These are phyloP conservation scores for Nelumbo lutea DNA, from an alignment of 164 flowering plant genomes.

Conservation along the genomic window DNA sequence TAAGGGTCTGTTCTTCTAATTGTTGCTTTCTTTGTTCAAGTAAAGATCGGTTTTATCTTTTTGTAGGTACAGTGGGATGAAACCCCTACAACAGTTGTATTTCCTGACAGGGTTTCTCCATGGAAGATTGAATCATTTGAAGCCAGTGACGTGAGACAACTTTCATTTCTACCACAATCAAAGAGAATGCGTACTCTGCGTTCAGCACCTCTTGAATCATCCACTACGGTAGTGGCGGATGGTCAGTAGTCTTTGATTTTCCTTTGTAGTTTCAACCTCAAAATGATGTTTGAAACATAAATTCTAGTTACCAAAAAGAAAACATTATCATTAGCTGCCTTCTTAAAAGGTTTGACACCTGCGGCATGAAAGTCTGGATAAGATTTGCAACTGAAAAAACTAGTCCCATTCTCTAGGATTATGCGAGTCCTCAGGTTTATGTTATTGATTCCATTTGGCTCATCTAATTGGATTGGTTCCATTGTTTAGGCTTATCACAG, in stretches of 20 bases:
- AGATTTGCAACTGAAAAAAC: no score
- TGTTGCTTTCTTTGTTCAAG: no score
- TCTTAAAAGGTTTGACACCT: no score
- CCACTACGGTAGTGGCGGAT: constrained; percentile 10
- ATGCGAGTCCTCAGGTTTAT: not conserved
- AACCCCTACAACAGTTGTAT: constrained; percentile 10
- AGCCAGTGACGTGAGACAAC: constrained; percentile 1
- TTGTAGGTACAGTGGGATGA: constrained; percentile 61
- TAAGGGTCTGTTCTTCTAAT: not conserved
- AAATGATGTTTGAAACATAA: no score
- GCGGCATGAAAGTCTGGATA: not conserved
- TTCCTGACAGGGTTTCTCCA: constrained; percentile 45
- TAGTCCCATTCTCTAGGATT: no score
- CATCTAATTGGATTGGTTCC: not conserved
- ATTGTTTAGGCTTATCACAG: constrained; percentile 14
- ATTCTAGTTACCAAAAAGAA: not conserved
- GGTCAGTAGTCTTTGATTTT: constrained; percentile 27
- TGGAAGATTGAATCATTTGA: constrained; percentile 44
- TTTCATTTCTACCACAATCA: constrained; percentile 7
- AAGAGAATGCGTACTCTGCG: constrained; percentile 26
- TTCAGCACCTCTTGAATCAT: constrained; percentile 17
- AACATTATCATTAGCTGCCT: no score
- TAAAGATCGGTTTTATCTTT: no score
- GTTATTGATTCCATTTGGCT: constrained; percentile 2
- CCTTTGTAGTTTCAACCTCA: not conserved